Evolutionary conservation across 768 basidiomycete species (phyloP), one percentile per base, ranked within the genome.

Genomic region (Artomyces pyxidatus): DNA sequence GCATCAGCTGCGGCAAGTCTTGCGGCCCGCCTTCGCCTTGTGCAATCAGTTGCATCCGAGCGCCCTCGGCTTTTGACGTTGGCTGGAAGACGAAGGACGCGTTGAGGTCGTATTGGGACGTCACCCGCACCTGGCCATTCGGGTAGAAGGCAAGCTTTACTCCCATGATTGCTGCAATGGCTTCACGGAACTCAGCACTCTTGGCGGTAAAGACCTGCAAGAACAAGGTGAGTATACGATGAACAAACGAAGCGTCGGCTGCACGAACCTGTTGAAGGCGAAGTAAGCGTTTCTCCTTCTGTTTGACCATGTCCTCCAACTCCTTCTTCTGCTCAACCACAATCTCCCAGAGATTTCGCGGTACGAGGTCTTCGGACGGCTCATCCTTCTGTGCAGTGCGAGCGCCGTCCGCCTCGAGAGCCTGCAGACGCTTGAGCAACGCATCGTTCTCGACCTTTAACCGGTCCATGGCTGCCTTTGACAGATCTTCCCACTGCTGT

Each of bases 91-190:
- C 86, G 61, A 96, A 94, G 42, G 86, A 83, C 25, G 90, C 87
- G 46, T 77, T 77, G 6, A 89, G 78, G 54, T 96, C 93, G 67
- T 85, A 97, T 57, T 89, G 76, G n/a, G 85, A 87, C 4, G 92
- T 94, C 52, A 96, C 81, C 19, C 88, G 77, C 42, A 97, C 85
- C 57, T 90, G 82, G 0, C 93, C 94, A 44, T 90, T 91, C 14
- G 86, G 88, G 60, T 88, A 88, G 62, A 97, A 96, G 1, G 85
- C 83, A 43, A 97, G 77, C 59, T 95, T 91, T 61, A 92, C 83
- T 6, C 94, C 95, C 0, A 97, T 76, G 42, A 98, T 85, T 0
- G 87, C 83, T 4, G 85, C 83, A 51, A 97, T 86, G 6, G 92
- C 84, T 61, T 94, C 89, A 32, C 88, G 80, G 71, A 98, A 95